These are phyloP conservation scores for Chrysosporium keratinophilum DNA, from an alignment of 2,329 filamentous ascomycete species.

Conservation along the genomic window DNA sequence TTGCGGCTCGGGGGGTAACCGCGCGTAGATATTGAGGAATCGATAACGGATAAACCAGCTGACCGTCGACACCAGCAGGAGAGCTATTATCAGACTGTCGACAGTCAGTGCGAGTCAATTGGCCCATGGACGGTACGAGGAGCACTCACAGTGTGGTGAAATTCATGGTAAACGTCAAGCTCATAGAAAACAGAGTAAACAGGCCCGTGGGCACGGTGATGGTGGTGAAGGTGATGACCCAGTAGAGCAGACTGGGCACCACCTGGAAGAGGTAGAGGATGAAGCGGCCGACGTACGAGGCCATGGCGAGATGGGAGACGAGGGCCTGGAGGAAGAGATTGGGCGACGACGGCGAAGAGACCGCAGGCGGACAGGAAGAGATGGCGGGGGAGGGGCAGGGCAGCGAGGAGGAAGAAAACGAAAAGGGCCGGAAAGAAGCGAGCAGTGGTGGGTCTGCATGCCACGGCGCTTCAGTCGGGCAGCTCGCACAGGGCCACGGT, in stretches of 20 bases:
- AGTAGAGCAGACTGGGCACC: constrained; percentile 57
- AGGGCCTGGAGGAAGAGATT: constrained; percentile 3
- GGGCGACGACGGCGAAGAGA: background rate
- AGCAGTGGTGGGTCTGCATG: constrained; percentile 1
- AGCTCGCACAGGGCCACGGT: background rate
- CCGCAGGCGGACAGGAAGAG: background rate
- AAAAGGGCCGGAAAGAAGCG: background rate
- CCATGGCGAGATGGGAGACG: constrained; percentile 14
- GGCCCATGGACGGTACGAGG: background rate
- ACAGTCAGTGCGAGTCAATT: background rate
- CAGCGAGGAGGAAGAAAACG: constrained; percentile 5
- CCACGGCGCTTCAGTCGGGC: background rate
- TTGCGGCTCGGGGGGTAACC: constrained; percentile 85
- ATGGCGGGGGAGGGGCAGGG: constrained; percentile 10
- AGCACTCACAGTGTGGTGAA: constrained; percentile 74
- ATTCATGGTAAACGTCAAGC: constrained; percentile 96
- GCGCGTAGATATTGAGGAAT: constrained; percentile 93
- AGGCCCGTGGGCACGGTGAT: constrained; percentile 83
- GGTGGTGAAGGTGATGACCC: constrained; percentile 71
- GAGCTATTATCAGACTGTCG: constrained; percentile 61
- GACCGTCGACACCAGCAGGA: constrained; percentile 67
- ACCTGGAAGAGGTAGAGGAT: constrained; percentile 43
- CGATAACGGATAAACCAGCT: constrained; percentile 94
- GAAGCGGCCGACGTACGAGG: constrained; percentile 11
- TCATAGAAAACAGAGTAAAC: constrained; percentile 82